A percentile compares a stretch with the other conserved stretches of the same genome.
These are phyloP conservation scores for Casuarina glauca DNA, from an alignment of 306 rosid genomes.

Conservation along the genomic window DNA sequence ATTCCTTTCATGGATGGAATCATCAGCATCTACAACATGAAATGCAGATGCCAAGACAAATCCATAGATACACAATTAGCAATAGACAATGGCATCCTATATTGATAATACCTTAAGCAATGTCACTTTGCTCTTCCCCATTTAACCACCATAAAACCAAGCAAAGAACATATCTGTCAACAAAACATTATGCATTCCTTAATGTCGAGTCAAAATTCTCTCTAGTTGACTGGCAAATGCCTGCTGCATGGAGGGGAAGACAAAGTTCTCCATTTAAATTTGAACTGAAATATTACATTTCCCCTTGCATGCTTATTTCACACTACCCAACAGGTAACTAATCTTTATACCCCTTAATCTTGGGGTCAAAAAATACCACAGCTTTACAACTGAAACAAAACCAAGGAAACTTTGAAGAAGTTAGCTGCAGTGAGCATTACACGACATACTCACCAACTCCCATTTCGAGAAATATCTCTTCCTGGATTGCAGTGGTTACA, in stretches of 20 bases:
- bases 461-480: conserved; percentile 84
- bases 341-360: background rate
- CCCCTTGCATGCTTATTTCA: background rate
- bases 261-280: background rate
- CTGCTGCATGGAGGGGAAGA: background rate
- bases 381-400: background rate
- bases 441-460: conserved; percentile 61
- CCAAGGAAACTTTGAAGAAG: conserved; percentile 6
- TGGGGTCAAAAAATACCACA: background rate
- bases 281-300: conserved; percentile 2
- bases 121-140: background rate
- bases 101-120: background rate
- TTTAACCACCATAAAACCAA: background rate
- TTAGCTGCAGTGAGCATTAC: background rate
- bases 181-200: background rate
- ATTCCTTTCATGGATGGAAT: background rate
- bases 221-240: background rate
- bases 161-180: background rate
- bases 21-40: background rate
- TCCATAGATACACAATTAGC: background rate
- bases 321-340: background rate
- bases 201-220: background rate
- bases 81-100: background rate
- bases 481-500: conserved; percentile 78
- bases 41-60: background rate